Evolutionary conservation across 768 basidiomycete genomes (phyloP).

Genomic region (Leccinum truebloodii): DNA sequence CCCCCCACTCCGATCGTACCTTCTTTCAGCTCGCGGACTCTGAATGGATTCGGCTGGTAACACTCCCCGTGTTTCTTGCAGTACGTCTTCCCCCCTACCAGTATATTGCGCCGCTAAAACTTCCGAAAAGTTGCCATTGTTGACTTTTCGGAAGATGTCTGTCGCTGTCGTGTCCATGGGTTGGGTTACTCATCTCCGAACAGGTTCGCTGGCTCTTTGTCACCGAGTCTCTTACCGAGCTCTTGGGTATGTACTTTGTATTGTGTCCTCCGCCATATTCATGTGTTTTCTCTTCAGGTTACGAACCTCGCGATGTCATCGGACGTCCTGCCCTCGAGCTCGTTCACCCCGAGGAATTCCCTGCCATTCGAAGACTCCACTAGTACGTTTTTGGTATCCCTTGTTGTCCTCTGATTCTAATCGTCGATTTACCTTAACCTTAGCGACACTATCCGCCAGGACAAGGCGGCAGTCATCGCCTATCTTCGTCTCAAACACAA

Average conservation of each 20-base stretch:
- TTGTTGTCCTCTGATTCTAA: neutral
- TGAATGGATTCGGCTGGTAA: constrained; percentile 38
- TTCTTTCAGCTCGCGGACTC: neutral
- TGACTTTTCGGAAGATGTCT: constrained; percentile 75
- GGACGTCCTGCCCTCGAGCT: constrained; percentile 71
- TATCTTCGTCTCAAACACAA: constrained; percentile 82
- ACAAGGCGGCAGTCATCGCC: constrained; percentile 77
- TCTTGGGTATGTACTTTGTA: constrained; percentile 48
- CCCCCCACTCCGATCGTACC: neutral
- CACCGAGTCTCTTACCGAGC: constrained; percentile 64
- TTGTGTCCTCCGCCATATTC: neutral
- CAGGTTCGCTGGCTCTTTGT: constrained; percentile 70
- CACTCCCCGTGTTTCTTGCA: constrained; percentile 75
- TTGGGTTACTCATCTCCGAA: constrained; percentile 4
- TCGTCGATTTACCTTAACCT: neutral
- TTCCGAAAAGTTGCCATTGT: constrained; percentile 65
- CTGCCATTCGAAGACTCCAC: constrained; percentile 64
- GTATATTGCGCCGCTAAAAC: constrained; percentile 10
- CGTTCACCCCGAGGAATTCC: constrained; percentile 79
- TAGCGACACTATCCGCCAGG: constrained; percentile 74
- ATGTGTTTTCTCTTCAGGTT: constrained; percentile 47
- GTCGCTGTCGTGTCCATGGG: constrained; percentile 8
- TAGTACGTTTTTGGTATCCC: constrained; percentile 44
- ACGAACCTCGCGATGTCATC: constrained; percentile 70
- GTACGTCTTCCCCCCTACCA: constrained; percentile 43